Percentiles rank a stretch among this genome's conserved stretches.
Evolutionary conservation across 805 yeast genomes (phyloP).

Genomic region (Monosporozyma servazzii): DNA sequence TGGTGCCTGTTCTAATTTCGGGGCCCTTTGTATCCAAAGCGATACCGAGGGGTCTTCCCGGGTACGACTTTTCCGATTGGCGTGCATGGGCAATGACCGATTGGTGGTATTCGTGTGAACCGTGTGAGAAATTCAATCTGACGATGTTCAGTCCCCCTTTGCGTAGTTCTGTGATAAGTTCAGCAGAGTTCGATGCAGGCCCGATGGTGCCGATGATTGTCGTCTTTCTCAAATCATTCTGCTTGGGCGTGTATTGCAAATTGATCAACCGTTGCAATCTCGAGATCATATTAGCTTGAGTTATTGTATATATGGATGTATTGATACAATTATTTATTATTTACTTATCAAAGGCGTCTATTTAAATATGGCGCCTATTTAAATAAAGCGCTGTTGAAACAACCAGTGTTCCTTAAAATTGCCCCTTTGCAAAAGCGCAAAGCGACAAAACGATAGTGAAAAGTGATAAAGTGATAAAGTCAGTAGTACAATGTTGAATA

Average conservation of each 20-base stretch:
- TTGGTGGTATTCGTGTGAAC: conserved; percentile 95
- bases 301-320: too few species aligned
- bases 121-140: conserved; percentile 98
- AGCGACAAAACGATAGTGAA: too few species aligned
- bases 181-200: conserved; percentile 90
- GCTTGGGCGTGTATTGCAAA: conserved; percentile 58
- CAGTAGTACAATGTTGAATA: too few species aligned
- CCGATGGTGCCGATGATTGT: conserved; percentile 98
- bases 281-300: conserved; percentile 30
- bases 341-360: too few species aligned
- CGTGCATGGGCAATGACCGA: conserved; percentile 92
- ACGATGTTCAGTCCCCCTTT: conserved; percentile 96
- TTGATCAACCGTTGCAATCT: conserved; percentile 73
- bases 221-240: conserved; percentile 76
- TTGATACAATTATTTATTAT: too few species aligned
- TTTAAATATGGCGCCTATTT: too few species aligned
- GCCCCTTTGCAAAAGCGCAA: too few species aligned
- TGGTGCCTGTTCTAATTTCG: conserved; percentile 97
- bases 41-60: conserved; percentile 95
- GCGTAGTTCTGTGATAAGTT: conserved; percentile 74
- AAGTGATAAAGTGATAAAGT: too few species aligned
- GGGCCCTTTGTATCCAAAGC: conserved; percentile 99
- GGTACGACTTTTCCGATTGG: conserved; percentile 78
- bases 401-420: too few species aligned
- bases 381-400: too few species aligned